Conservation (phyloP, 1,139 yeast species). For the Casaregolazyma lundiana region DNA sequence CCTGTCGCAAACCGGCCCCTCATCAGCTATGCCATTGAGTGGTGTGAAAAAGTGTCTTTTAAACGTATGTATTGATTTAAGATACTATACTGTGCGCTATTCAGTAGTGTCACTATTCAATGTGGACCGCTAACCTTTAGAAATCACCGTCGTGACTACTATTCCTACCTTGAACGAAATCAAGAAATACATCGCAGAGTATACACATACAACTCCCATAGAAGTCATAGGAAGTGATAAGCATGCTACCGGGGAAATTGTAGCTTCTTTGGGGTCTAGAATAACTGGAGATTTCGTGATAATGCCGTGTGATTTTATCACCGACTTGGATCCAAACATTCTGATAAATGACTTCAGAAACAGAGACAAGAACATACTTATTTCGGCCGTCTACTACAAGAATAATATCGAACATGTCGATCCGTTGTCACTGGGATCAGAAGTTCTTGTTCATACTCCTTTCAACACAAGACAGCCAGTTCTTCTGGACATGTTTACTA, state of each 20-base stretch:
- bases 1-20: slow-evolving; percentile 92
- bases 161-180: slow-evolving; percentile 16
- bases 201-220: slow-evolving; percentile 9
- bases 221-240: slow-evolving; percentile 20
- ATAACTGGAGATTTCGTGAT: slow-evolving; percentile 58
- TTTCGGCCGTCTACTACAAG: slow-evolving; percentile 57
- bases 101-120: not conserved
- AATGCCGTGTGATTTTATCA: slow-evolving; percentile 88
- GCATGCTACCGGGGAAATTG: slow-evolving; percentile 51
- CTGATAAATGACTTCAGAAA: slow-evolving; percentile 79
- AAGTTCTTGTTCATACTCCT: slow-evolving; percentile 53
- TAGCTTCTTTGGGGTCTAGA: slow-evolving; percentile 46
- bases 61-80: slow-evolving; percentile 15
- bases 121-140: slow-evolving; percentile 13
- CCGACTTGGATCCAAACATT: slow-evolving; percentile 87
- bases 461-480: slow-evolving; percentile 43
- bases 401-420: slow-evolving; percentile 71
- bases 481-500: slow-evolving; percentile 66
- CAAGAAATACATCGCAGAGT: slow-evolving; percentile 18
- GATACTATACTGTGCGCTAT: not conserved
- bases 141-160: slow-evolving; percentile 49
- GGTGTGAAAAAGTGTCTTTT: slow-evolving; percentile 76
- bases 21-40: slow-evolving; percentile 79
- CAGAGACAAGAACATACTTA: slow-evolving; percentile 61
- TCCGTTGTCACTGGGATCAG: slow-evolving; percentile 62